Evolutionary conservation across 2,329 filamentous ascomycete genomes (phyloP), one percentile per base, ranked within the genome.

Genomic region (Fusarium sp.): DNA sequence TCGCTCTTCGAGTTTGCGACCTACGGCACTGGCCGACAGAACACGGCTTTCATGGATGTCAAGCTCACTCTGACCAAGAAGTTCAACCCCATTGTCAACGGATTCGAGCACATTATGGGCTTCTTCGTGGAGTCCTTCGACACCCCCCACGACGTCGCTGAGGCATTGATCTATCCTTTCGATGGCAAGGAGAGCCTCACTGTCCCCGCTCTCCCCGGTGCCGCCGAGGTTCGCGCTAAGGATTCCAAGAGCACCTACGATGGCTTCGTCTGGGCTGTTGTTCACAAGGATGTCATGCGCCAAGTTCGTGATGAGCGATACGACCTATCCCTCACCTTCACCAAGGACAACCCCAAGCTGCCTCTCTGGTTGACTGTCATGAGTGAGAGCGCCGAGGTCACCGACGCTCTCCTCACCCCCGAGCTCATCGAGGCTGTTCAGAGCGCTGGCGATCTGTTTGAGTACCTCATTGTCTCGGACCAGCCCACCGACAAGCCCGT

Each of bases 331-430:
- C 89, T 99, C 76, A 98, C 96, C 46, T 91, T 92, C 74, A 98
- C 96, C 80, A 98, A 97, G 88, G 96, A 99, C 79, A 91, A 95
- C 84, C 81, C 92, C 64, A 98, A 97, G 87, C 90, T 99, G 36
- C 96, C 96, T 36, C 84, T 88, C 73, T 99, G 95, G 95, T 87
- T 92, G 64, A 98, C 94, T 14, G 91, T 98, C 80, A 98, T 99
- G 96, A 97, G 92, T 80, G 96, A 99, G 87, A 98, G 92, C 83
- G 95, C 95, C 67, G 96, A 98, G 84, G 92, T 99, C 77, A 98
- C 95, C 14, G 94, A 98, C 53, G 87, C 91, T 8, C 86, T 99
- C 75, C 89, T 99, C 59, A 98, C 94, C 5, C 89, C 93, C n/a
- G 96, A 98, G 78, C 88, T 99, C 40, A 89, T 94, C 82, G 90